Evolutionary conservation across 805 yeast genomes (phyloP), one percentile per base, ranked within the genome.

Genomic region (Myxozyma geophila): DNA sequence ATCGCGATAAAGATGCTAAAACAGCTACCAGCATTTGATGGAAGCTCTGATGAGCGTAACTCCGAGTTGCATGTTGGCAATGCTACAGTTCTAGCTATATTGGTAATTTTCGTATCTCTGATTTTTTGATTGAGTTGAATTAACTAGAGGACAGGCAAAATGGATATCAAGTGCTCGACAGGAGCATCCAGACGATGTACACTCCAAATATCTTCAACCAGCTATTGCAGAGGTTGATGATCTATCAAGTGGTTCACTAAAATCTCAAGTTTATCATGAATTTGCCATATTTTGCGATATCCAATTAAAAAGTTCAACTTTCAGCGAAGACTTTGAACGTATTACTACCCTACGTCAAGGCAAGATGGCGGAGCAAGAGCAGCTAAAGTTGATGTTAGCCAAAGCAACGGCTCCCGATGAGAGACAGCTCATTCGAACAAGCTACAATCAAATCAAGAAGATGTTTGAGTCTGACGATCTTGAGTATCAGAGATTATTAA

Each of bases 81-180:
- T 35, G 33, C 62, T 17, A 54, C 59, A 36, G 58, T 63, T n/a
- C 40, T 50, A 17, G 59, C 68, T 28, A 49, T 52, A 15, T 33
- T 63, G 63, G 67, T 60, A 49, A 46, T 66, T 13, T 15, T 23
- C 7, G 9, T 7, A 9, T 53, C 36, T 17, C 28, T 37, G 21
- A 19, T 7, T 17, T 35, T n/a, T 7, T n/a, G 33, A 35, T 21
- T 35, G 5, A 28, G 28, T 2, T 3, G 28, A 7, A n/a, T 46
- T 41, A 43, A 55, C 51, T 40, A 8, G n/a, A 33, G n/a, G 43
- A 6, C 55, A 76, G 68, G 79, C 87, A 0, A 80, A 83, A 53
- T 92, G 97, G 97, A 76, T 85, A 41, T 81, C 90, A 0, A 83
- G 81, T 53, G 88, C 96, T 0, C 81, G 88, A 43, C 87, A 86